Evolutionary conservation across 2,329 filamentous ascomycete species (phyloP), one percentile per base, ranked within the genome.

Genomic region (Pestalotiopsis sp.): DNA sequence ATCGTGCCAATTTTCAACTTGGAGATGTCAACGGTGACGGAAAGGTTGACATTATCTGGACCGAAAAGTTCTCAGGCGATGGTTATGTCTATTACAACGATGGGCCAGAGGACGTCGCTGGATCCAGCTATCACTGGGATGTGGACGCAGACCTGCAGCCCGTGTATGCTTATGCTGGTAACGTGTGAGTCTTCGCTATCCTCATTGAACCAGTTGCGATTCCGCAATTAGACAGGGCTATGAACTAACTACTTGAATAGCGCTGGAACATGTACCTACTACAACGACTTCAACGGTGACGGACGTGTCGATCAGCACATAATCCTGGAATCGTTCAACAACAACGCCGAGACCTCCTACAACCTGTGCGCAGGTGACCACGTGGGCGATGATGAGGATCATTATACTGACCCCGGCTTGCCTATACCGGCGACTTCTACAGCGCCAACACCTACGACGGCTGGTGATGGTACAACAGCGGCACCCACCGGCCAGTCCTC

Each of bases 21-120:
- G 78, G 76, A 3, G 82, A 83, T 69, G 77, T 82, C 23, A 79
- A 83, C 62, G 79, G 80, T 9, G 78, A 81, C 58, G 78, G 79
- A n/a, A 70, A 64, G 9, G 77, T 73, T 20, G 81, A 83, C 70
- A 68, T 81, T n/a, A 67, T 81, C 25, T 78, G 73, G 73, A 69
- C 77, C 25, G 74, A 83, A 61, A 80, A 81, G 71, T 79, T 78
- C 72, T 77, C 70, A 5, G 78, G 79, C 6, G 73, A 79, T 38
- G 75, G 72, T 0, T 66, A 45, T 1, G 75, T 79, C 3, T 82
- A 74, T 74, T 75, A 75, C 58, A 81, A 81, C 71, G 66, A 64
- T 2, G 77, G 78, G 4, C 66, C 4, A 20, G n/a, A 31, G 27
- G 12, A 36, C 12, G 60, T 40, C 27, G 60, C 27, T 13, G 59